phyloP scores from a whole-genome alignment of 139 green algal species.

The Pycnococcus provasolii region DNA sequence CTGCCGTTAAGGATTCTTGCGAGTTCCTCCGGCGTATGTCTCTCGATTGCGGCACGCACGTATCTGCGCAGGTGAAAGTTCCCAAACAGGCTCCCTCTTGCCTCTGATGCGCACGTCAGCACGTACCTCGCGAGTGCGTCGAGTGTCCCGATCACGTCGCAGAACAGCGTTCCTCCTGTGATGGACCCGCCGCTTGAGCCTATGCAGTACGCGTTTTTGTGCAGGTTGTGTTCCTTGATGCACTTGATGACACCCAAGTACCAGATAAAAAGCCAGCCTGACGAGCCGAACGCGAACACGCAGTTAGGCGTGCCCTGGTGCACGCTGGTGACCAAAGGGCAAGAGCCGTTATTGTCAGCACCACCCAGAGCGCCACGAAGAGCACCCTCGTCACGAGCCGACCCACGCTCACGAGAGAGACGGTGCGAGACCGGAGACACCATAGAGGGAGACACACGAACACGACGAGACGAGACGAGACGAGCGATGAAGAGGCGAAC shows the following conservation, averaged over 20 bases:
- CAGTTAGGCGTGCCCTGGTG: too few species aligned
- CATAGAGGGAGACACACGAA: too few species aligned
- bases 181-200: background rate
- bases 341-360: too few species aligned
- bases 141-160: background rate
- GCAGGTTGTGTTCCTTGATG: background rate
- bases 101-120: conserved; percentile 10
- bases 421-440: too few species aligned
- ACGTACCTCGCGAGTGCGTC: conserved; percentile 19
- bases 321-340: too few species aligned
- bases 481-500: too few species aligned
- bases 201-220: background rate
- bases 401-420: too few species aligned
- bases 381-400: too few species aligned
- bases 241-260: conserved; percentile 15
- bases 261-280: conserved; percentile 14
- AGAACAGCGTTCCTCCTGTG: conserved; percentile 1
- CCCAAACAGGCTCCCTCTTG: background rate
- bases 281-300: background rate
- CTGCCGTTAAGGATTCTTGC: background rate
- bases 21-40: too few species aligned
- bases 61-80: conserved; percentile 9
- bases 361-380: too few species aligned
- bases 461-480: too few species aligned
- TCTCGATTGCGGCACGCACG: conserved; percentile 10